phyloP scores from a whole-genome alignment of 768 basidiomycete species.

The Tephrocybe sp. region DNA sequence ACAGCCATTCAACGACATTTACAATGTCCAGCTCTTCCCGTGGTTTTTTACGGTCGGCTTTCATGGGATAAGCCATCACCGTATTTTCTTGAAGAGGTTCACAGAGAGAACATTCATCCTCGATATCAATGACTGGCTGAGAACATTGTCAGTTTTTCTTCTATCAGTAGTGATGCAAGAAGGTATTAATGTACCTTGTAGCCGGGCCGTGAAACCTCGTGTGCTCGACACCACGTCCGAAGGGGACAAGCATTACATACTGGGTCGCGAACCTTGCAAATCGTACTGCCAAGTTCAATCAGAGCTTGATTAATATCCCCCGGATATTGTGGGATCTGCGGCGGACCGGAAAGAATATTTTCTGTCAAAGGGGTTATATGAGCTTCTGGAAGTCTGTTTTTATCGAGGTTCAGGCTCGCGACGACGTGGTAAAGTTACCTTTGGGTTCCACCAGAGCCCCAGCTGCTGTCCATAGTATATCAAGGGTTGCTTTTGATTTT shows the following conservation, averaged over 20 bases:
- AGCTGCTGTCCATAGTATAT: constrained; percentile 83
- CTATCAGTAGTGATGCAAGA: background rate
- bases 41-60: constrained; percentile 75
- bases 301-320: constrained; percentile 92
- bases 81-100: constrained; percentile 45
- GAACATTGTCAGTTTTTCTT: no score
- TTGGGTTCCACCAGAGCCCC: constrained; percentile 55
- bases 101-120: constrained; percentile 74
- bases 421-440: constrained; percentile 16
- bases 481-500: constrained; percentile 75
- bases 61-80: constrained; percentile 89
- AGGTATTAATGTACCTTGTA: constrained; percentile 4
- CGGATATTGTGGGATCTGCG: constrained; percentile 40
- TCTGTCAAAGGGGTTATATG: constrained; percentile 15
- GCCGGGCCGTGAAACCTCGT: constrained; percentile 23
- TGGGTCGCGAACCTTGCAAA: constrained; percentile 87
- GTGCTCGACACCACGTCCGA: constrained; percentile 66
- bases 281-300: constrained; percentile 92
- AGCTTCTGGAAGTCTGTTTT: background rate
- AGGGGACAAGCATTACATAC: constrained; percentile 75
- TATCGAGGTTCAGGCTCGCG: background rate
- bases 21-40: constrained; percentile 86
- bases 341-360: constrained; percentile 3
- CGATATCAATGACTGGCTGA: constrained; percentile 56
- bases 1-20: constrained; percentile 81